phyloP scores from a whole-genome alignment of 2,329 filamentous ascomycete species.

The Penicillium vulpinum region DNA sequence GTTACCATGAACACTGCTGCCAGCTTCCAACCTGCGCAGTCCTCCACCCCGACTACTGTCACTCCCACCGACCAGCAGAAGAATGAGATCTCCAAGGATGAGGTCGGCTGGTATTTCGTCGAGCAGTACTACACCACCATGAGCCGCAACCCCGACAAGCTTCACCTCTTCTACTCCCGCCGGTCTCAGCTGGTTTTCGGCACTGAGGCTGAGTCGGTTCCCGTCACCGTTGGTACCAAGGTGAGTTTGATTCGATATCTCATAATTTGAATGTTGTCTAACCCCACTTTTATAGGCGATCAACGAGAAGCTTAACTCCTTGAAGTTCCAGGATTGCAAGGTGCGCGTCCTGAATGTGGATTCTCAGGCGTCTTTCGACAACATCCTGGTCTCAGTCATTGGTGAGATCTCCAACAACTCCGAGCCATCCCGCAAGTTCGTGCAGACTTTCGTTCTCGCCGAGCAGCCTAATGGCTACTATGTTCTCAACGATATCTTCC shows the following conservation, averaged over 20 bases:
- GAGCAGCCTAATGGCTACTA: constrained; percentile 97
- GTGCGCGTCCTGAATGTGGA: constrained; percentile 98
- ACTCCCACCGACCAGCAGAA: constrained; percentile 40
- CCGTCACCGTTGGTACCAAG: constrained; percentile 82
- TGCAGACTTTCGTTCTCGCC: constrained; percentile 95
- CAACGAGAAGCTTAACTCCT: constrained; percentile 87
- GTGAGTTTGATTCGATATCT: constrained; percentile 57
- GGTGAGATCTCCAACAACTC: constrained; percentile 96
- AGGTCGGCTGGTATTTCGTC: constrained; percentile 99
- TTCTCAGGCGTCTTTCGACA: constrained; percentile 85
- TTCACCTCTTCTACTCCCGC: constrained; percentile 96
- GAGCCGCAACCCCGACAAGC: constrained; percentile 89
- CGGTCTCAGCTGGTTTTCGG: constrained; percentile 93
- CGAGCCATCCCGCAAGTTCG: constrained; percentile 89
- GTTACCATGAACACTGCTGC: constrained; percentile 37
- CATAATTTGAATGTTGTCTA: constrained; percentile 5
- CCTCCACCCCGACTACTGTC: constrained; percentile 42
- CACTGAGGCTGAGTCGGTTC: constrained; percentile 82
- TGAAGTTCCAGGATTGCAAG: constrained; percentile 97
- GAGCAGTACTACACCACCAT: constrained; percentile 99
- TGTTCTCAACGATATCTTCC: constrained; percentile 96
- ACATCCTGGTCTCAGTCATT: constrained; percentile 97
- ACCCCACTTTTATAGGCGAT: constrained; percentile 64
- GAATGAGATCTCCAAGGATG: constrained; percentile 69
- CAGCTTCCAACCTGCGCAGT: constrained; percentile 42